Percentiles rank a stretch among this genome's conserved stretches.
Evolutionary conservation across 2,329 filamentous ascomycete genomes (phyloP).

Genomic region (Leptographium procerum): DNA sequence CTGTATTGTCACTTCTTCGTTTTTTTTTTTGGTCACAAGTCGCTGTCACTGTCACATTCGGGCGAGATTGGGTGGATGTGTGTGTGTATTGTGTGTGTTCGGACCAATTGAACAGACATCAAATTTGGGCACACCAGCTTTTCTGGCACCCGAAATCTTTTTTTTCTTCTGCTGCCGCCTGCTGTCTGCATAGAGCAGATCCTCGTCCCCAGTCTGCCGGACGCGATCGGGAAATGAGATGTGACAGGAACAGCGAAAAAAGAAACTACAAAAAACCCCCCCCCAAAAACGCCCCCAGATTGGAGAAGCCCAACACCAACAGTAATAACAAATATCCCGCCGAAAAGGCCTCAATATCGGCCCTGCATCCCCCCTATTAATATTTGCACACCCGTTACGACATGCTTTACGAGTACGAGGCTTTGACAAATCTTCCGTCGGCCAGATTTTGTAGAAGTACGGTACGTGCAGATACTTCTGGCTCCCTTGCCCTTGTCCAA

Average conservation of each 20-base stretch:
- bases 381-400: not conserved
- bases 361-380: too few species aligned
- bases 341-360: not conserved
- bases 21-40: too few species aligned
- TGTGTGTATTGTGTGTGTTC: too few species aligned
- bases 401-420: not conserved
- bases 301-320: not conserved
- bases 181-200: not conserved
- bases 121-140: too few species aligned
- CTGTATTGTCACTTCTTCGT: too few species aligned
- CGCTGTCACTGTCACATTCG: too few species aligned
- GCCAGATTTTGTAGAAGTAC: too few species aligned
- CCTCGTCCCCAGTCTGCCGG: not conserved
- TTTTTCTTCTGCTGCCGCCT: not conserved
- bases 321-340: not conserved
- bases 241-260: not conserved
- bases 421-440: not conserved
- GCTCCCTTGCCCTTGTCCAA: not conserved
- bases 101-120: too few species aligned
- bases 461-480: not conserved
- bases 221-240: constrained; percentile 1
- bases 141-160: not conserved
- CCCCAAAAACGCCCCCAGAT: too few species aligned
- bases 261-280: too few species aligned
- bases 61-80: too few species aligned